phyloP scores from a whole-genome alignment of 306 rosid genomes.

The Prunus kanzakura region DNA sequence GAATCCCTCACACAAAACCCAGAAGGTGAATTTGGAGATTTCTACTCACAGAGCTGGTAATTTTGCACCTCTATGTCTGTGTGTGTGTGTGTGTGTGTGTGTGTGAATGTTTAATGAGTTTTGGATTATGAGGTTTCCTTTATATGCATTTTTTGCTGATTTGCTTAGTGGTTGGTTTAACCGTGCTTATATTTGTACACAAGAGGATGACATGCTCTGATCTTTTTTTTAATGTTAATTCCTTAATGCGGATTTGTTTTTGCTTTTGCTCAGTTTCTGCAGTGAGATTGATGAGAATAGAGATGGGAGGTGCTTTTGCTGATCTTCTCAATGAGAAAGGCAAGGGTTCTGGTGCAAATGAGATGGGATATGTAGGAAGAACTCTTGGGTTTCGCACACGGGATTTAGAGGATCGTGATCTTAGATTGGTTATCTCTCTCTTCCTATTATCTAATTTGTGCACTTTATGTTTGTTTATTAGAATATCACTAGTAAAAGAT shows the following conservation, averaged over 20 bases:
- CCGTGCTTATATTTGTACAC: background rate
- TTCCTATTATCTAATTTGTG: conserved; percentile 16
- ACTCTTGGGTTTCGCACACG: conserved; percentile 82
- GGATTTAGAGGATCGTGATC: conserved; percentile 69
- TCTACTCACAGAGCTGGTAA: conserved; percentile 94
- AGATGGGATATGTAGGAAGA: conserved; percentile 84
- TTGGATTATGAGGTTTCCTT: background rate
- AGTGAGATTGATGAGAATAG: conserved; percentile 86
- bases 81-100: background rate
- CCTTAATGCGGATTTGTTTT: conserved; percentile 11
- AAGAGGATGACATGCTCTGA: background rate
- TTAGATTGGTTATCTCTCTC: conserved; percentile 62
- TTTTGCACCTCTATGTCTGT: background rate
- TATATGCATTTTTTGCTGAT: conserved; percentile 1
- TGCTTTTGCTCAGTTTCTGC: conserved; percentile 52
- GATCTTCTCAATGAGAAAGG: conserved; percentile 91
- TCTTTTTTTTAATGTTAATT: background rate
- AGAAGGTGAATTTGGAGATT: conserved; percentile 65
- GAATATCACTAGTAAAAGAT: background rate
- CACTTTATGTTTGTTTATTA: background rate
- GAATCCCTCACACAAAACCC: conserved; percentile 41
- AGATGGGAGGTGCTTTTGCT: conserved; percentile 92
- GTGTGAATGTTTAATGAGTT: background rate
- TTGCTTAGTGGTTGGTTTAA: background rate
- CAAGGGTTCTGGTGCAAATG: conserved; percentile 91